Evolutionary conservation across 2,329 filamentous ascomycete genomes (phyloP), one percentile per base, ranked within the genome.

Genomic region (Endothia cerciana): DNA sequence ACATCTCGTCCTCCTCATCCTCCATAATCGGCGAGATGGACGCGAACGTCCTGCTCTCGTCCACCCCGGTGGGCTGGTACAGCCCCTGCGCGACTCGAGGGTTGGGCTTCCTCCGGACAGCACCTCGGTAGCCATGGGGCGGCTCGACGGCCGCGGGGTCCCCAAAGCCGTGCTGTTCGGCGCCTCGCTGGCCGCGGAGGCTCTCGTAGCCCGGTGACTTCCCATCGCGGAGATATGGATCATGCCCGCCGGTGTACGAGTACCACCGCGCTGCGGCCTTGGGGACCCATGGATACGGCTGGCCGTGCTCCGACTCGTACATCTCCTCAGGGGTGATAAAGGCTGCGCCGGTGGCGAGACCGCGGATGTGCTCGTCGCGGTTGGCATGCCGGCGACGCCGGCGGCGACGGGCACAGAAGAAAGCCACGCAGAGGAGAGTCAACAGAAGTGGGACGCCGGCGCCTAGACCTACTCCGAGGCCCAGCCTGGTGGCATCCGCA

Each of bases 391-490:
- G 77, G 19, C 70, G 64, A 11, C 69, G 73, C 17, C 81, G 80
- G 68, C 82, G 82, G n/a, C 80, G 79, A 40, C 78, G 80, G 64
- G 83, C 86, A 66, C 83, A 82, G 63, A 85, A 78, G 64, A 77
- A 82, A 25, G 84, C 63, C 11, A 69, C 15, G 6, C 70, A 70
- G 0, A 86, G 30, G 2, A 83, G 69, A 0, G 83, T 76, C 0
- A 87, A 68, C 2, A 87, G 72, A 1, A 85, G 78, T 0, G 84
- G 78, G 1, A 90, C 73, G 1, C 89, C 90, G 1, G 93, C 76
- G 1, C 90, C 89, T 1, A 92, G 73, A 0, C 89, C 90, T 2
- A 89, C 77, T 0, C 89, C 89, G 0, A 92, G 78, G 0, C 88
- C 88, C 4, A 89, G 77, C 58, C 82, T 84, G 68, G 80, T 80